These are phyloP conservation scores for Casuarina cunninghamiana DNA, from an alignment of 306 rosid species.

Conservation along the genomic window DNA sequence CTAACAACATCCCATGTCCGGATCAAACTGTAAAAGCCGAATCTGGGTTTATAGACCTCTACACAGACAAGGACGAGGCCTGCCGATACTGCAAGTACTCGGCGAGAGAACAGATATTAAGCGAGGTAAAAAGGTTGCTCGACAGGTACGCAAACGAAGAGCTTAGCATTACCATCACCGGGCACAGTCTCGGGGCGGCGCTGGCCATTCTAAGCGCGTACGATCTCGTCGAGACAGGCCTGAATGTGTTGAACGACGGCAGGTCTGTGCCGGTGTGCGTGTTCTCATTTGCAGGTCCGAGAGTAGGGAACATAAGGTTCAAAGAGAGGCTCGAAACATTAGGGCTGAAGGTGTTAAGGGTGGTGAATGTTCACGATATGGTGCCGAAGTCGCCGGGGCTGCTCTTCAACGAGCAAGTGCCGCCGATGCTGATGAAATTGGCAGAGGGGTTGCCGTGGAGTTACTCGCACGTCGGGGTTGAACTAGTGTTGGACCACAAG, in stretches of 20 bases:
- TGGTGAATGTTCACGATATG: slow-evolving; percentile 61
- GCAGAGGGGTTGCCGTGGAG: slow-evolving; percentile 79
- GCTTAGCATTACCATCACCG: slow-evolving; percentile 70
- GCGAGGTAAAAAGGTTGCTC: slow-evolving; percentile 52
- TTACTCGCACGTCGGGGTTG: slow-evolving; percentile 75
- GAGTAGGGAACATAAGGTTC: slow-evolving; percentile 77
- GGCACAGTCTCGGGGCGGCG: slow-evolving; percentile 82
- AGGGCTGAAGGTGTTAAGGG: slow-evolving; percentile 74
- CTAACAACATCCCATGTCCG: slow-evolving; percentile 50
- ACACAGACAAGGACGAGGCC: slow-evolving; percentile 56
- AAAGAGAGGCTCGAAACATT: slow-evolving; percentile 60
- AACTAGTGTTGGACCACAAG: slow-evolving; percentile 55
- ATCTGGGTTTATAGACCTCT: slow-evolving; percentile 74
- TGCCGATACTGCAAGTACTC: slow-evolving; percentile 61
- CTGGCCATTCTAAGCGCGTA: slow-evolving; percentile 68
- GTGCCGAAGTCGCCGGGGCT: slow-evolving; percentile 74
- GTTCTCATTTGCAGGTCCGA: slow-evolving; percentile 71
- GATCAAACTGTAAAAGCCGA: slow-evolving; percentile 59
- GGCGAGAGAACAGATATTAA: slow-evolving; percentile 69
- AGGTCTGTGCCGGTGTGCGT: slow-evolving; percentile 51
- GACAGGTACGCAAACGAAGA: slow-evolving; percentile 54
- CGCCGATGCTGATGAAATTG: slow-evolving; percentile 49
- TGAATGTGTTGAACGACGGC: slow-evolving; percentile 38
- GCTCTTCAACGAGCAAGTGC: slow-evolving; percentile 51
- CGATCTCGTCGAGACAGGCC: slow-evolving; percentile 65